Conservation (phyloP, 441 rosid genomes). For the Populus hybrid region DNA sequence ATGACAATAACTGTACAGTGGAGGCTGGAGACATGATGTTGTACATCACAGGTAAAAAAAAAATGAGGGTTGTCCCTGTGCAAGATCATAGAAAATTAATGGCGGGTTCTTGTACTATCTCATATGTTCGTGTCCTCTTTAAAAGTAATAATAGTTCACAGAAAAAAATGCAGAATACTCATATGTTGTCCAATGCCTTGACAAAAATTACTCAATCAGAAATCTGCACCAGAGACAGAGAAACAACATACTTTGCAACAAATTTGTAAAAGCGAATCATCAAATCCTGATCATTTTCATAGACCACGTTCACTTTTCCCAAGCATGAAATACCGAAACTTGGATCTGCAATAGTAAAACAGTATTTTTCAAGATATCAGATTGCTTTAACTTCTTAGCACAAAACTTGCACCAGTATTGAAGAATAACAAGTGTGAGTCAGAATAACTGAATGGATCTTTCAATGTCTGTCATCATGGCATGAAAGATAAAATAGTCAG, state of each 20-base stretch:
- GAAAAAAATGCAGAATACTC: neutral
- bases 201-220: neutral
- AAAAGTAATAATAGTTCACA: neutral
- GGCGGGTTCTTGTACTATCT: too few relatives aligned
- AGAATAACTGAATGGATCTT: neutral
- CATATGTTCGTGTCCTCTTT: neutral
- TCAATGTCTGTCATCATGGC: neutral
- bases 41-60: neutral
- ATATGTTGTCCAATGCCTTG: neutral
- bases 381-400: neutral
- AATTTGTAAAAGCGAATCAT: conserved; percentile 73
- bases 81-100: neutral
- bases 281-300: conserved; percentile 71
- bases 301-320: conserved; percentile 65
- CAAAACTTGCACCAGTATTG: neutral
- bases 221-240: conserved; percentile 5
- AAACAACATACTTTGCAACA: conserved; percentile 53
- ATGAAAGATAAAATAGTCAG: neutral
- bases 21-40: neutral
- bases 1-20: neutral
- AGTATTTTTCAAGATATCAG: neutral
- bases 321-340: conserved; percentile 71
- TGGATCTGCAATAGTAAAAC: conserved; percentile 47
- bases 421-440: neutral
- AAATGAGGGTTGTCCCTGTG: neutral